Evolutionary conservation across 352 stramenopile genomes (phyloP).

Genomic region (Thalassiosira livingstoniorum): DNA sequence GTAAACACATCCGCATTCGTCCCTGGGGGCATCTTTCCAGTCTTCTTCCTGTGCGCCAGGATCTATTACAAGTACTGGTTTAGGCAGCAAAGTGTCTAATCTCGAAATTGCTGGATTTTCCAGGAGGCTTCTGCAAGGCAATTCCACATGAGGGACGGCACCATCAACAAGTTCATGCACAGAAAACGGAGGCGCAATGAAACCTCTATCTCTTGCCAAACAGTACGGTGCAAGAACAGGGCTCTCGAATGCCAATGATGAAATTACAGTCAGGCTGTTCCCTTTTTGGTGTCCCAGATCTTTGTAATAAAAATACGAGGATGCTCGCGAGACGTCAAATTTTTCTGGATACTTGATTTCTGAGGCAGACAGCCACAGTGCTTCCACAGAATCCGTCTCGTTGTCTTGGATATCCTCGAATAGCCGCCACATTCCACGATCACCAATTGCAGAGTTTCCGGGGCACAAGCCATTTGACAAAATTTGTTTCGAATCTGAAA

Average conservation of each 20-base stretch:
- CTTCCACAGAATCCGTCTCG: constrained; percentile 34
- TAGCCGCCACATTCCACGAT: constrained; percentile 61
- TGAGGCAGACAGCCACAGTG: constrained; percentile 45
- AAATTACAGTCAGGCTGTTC: constrained; percentile 48
- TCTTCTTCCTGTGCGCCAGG: constrained; percentile 42
- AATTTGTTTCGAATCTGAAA: constrained; percentile 49
- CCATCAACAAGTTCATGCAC: constrained; percentile 50
- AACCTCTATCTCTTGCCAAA: constrained; percentile 54
- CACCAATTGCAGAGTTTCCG: constrained; percentile 43
- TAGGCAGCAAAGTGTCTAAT: constrained; percentile 61
- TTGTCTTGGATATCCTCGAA: constrained; percentile 23
- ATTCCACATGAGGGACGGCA: constrained; percentile 49
- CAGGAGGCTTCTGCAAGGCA: constrained; percentile 56
- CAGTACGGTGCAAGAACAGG: constrained; percentile 63
- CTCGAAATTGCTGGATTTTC: constrained; percentile 53
- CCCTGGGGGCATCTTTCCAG: constrained; percentile 54
- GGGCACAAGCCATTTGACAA: constrained; percentile 56
- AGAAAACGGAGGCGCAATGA: constrained; percentile 56
- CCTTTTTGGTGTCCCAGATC: constrained; percentile 51
- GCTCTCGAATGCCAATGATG: constrained; percentile 60
- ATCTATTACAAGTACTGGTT: constrained; percentile 57
- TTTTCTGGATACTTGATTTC: constrained; percentile 48
- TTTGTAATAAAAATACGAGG: constrained; percentile 53
- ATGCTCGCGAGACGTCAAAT: constrained; percentile 60
- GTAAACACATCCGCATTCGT: constrained; percentile 42